A percentile compares a stretch with the other conserved stretches of the same genome.
Evolutionary conservation across 2,329 filamentous ascomycete genomes (phyloP).

Genomic region (Dothidotthia symphoricarpi): DNA sequence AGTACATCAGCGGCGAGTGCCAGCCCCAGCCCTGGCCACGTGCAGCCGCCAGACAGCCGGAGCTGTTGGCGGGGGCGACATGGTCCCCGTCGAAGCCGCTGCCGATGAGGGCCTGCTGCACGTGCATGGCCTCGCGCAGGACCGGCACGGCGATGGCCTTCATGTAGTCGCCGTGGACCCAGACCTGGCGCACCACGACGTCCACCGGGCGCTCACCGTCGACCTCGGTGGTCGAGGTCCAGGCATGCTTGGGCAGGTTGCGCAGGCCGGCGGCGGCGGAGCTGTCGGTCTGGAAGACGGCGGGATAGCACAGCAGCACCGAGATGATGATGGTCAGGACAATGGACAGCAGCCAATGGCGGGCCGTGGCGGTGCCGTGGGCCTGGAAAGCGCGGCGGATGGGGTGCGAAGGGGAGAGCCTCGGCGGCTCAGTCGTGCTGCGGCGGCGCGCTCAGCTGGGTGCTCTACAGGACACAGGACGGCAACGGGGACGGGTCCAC

Average conservation of each 20-base stretch:
- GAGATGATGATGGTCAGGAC: constrained; percentile 71
- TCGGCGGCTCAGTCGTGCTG: constrained; percentile 73
- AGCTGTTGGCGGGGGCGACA: constrained; percentile 12
- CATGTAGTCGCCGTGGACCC: constrained; percentile 81
- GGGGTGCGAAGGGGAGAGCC: constrained; percentile 63
- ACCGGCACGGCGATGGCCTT: constrained; percentile 66
- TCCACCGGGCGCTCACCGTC: constrained; percentile 56
- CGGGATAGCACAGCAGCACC: constrained; percentile 69
- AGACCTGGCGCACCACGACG: constrained; percentile 78
- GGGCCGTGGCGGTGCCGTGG: constrained; percentile 68
- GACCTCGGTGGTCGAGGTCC: constrained; percentile 70
- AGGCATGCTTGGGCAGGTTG: constrained; percentile 74
- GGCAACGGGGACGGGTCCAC: constrained; percentile 36
- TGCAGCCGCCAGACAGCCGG: constrained; percentile 35
- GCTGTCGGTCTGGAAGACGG: constrained; percentile 72
- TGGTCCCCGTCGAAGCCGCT: constrained; percentile 24
- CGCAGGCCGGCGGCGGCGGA: constrained; percentile 69
- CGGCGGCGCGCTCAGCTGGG: constrained; percentile 13
- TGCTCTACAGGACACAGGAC: constrained; percentile 1
- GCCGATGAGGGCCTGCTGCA: constrained; percentile 70
- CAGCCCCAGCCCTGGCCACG: constrained; percentile 70
- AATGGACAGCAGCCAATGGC: constrained; percentile 72
- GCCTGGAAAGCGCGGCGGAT: constrained; percentile 64
- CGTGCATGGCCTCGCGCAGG: constrained; percentile 63
- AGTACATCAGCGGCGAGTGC: constrained; percentile 80